A percentile compares a stretch with the other conserved stretches of the same genome.
Conservation (phyloP, 768 basidiomycete species). For the Suillus variegatus region DNA sequence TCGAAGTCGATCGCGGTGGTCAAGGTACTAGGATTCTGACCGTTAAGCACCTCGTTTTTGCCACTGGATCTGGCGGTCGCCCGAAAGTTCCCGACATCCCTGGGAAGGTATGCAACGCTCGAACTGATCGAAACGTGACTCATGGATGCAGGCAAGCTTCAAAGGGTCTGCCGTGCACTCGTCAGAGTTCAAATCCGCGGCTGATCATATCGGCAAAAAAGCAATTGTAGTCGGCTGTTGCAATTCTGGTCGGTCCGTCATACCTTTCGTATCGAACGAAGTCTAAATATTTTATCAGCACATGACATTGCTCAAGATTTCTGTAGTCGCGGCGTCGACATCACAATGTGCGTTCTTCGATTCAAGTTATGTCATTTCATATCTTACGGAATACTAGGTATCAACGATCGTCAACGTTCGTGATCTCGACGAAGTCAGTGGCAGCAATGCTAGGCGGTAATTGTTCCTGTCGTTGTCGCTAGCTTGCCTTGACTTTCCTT, state of each 20-base stretch:
- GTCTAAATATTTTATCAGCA: constrained; percentile 15
- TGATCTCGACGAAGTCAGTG: constrained; percentile 17
- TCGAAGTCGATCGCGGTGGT: constrained; percentile 37
- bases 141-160: constrained; percentile 42
- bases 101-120: neutral
- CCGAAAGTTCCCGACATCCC: constrained; percentile 46
- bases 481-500: neutral
- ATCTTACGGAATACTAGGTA: constrained; percentile 14
- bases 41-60: constrained; percentile 56
- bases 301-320: constrained; percentile 43
- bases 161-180: constrained; percentile 59
- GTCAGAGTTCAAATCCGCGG: constrained; percentile 45
- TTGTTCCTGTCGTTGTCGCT: neutral
- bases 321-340: constrained; percentile 28
- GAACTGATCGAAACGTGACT: neutral
- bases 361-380: neutral
- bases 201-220: constrained; percentile 58
- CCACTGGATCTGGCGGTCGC: constrained; percentile 50
- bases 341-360: constrained; percentile 24
- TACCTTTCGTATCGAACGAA: neutral
- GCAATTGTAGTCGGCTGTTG: constrained; percentile 71
- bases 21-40: constrained; percentile 37
- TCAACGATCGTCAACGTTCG: constrained; percentile 27
- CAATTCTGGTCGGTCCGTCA: constrained; percentile 46
- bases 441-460: constrained; percentile 15